Percentiles rank a stretch among this genome's conserved stretches.
phyloP scores from a whole-genome alignment of 2,329 filamentous ascomycete genomes.

The Monosporascus sp. region DNA sequence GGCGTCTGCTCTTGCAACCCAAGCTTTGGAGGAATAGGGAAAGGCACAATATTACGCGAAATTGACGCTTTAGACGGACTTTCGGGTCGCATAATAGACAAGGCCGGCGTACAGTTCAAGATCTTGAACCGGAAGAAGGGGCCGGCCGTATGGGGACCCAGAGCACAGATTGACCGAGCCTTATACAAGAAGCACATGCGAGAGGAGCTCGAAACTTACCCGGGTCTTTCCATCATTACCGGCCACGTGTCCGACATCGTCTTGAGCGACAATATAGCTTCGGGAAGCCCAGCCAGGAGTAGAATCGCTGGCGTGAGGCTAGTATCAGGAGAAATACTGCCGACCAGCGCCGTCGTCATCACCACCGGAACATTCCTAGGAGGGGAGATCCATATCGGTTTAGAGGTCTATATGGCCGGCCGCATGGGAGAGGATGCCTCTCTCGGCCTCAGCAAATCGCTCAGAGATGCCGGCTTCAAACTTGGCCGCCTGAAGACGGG shows the following conservation, averaged over 20 bases:
- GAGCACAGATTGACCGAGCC: conserved; percentile 89
- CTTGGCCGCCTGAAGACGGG: conserved; percentile 92
- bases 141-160: conserved; percentile 92
- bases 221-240: conserved; percentile 73
- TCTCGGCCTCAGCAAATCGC: conserved; percentile 84
- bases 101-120: conserved; percentile 90
- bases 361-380: conserved; percentile 95
- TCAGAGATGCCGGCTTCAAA: conserved; percentile 82
- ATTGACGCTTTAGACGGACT: conserved; percentile 92
- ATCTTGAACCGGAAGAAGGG: conserved; percentile 85
- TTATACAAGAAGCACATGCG: conserved; percentile 90
- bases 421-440: conserved; percentile 93
- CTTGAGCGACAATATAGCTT: conserved; percentile 52
- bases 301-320: conserved; percentile 80
- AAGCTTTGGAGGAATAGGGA: conserved; percentile 96
- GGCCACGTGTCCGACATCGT: conserved; percentile 93
- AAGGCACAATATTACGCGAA: conserved; percentile 92
- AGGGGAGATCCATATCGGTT: conserved; percentile 92
- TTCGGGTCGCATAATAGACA: conserved; percentile 83
- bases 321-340: conserved; percentile 80
- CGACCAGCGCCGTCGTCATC: conserved; percentile 79
- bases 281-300: conserved; percentile 46
- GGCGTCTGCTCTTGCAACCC: conserved; percentile 96
- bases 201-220: conserved; percentile 73
- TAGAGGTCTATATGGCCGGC: conserved; percentile 79